Percentiles rank a stretch among this genome's conserved stretches.
Conservation (phyloP, 2,329 filamentous ascomycete species). For the Aulographum hederae region DNA sequence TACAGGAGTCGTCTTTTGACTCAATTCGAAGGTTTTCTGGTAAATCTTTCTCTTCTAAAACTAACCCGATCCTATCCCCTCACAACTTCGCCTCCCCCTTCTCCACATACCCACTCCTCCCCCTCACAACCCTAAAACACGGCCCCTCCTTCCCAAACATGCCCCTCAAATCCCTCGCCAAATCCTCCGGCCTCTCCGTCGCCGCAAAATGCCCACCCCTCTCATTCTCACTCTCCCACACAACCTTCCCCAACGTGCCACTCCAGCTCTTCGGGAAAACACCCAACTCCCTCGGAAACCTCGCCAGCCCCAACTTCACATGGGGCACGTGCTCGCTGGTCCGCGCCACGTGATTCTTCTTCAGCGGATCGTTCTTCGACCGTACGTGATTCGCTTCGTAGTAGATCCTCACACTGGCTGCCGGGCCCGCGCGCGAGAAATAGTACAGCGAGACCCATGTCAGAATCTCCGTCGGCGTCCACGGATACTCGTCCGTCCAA, state of each 20-base stretch:
- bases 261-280: conserved; percentile 38
- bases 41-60: too few species aligned
- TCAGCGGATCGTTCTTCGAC: too few species aligned
- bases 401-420: conserved; percentile 51
- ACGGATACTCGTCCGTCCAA: conserved; percentile 55
- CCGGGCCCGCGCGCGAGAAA: conserved; percentile 51
- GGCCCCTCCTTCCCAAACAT: conserved; percentile 36
- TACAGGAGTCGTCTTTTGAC: too few species aligned
- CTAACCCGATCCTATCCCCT: not conserved
- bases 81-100: not conserved
- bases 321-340: conserved; percentile 21
- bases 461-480: conserved; percentile 59
- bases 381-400: conserved; percentile 40
- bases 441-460: conserved; percentile 60
- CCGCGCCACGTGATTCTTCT: conserved; percentile 3
- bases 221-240: conserved; percentile 33
- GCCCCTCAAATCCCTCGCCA: conserved; percentile 33
- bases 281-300: conserved; percentile 40
- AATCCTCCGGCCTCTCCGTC: conserved; percentile 34
- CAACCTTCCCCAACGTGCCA: conserved; percentile 39
- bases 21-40: too few species aligned
- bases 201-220: conserved; percentile 44
- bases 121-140: conserved; percentile 16
- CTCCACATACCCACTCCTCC: conserved; percentile 6
- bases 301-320: conserved; percentile 33